Conservation (phyloP, 345 rosid genomes). For the Citrus medica region DNA sequence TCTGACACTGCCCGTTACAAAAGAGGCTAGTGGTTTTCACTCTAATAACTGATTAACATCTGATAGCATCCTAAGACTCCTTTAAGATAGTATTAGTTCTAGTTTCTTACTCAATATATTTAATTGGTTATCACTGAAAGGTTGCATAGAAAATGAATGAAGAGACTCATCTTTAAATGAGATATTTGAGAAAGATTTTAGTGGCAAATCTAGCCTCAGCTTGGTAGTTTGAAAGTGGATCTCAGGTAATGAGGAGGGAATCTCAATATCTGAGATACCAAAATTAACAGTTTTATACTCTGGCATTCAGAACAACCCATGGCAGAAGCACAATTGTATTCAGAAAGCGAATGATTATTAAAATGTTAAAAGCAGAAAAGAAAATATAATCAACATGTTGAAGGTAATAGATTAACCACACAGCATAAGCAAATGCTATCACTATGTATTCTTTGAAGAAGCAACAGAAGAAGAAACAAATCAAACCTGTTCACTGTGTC, state of each 20-base stretch:
- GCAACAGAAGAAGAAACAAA: slow-evolving; percentile 13
- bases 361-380: not conserved
- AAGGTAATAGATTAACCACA: not conserved
- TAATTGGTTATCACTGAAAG: not conserved
- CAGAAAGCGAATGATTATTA: not conserved
- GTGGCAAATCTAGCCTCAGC: not conserved
- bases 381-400: not conserved
- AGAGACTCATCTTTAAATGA: not conserved
- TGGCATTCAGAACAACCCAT: not conserved
- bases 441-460: not conserved
- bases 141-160: not conserved
- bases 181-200: not conserved
- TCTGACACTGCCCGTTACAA: not conserved
- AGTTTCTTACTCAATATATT: not conserved
- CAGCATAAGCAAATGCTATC: not conserved
- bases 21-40: not conserved
- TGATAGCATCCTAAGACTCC: not conserved
- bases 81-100: not conserved
- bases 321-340: not conserved
- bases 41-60: not conserved
- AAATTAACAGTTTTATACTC: not conserved
- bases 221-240: not conserved
- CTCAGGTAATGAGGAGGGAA: not conserved
- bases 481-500: slow-evolving; percentile 97
- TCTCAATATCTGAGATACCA: not conserved